Conservation (phyloP, 1,139 yeast species). For the Pichia sorboxylosa region DNA sequence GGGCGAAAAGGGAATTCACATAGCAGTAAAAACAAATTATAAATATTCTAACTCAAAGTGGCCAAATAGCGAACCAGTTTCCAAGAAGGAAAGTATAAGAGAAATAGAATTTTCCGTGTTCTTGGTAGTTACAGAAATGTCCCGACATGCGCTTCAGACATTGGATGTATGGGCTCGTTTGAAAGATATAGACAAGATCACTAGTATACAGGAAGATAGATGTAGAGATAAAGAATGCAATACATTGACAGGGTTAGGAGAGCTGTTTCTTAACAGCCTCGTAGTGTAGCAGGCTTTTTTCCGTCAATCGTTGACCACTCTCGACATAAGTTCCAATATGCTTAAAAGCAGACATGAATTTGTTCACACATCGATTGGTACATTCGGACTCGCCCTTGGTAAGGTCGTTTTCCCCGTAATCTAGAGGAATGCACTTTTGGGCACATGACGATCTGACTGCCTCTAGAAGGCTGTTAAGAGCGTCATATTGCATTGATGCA, state of each 20-base stretch:
- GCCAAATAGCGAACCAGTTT: no score
- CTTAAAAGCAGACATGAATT: conserved; percentile 56
- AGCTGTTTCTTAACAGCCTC: conserved; percentile 17
- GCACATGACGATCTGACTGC: conserved; percentile 17
- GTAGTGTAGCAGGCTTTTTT: conserved; percentile 16
- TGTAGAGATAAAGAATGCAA: no score
- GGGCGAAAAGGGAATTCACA: no score
- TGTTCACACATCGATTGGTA: conserved; percentile 66
- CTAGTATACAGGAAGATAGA: no score
- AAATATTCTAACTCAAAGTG: no score
- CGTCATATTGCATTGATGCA: conserved; percentile 69
- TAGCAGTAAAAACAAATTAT: no score
- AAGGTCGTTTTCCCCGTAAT: conserved; percentile 70
- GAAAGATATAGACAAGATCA: no score
- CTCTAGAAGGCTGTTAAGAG: conserved; percentile 48
- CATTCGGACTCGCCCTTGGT: conserved; percentile 70
- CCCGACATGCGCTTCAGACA: background rate
- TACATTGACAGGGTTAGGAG: no score
- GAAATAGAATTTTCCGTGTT: no score
- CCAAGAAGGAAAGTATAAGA: no score
- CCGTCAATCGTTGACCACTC: conserved; percentile 14
- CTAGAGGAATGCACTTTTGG: conserved; percentile 59
- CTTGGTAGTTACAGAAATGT: no score
- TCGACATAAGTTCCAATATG: conserved; percentile 45
- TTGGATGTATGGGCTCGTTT: no score